Percentiles rank a stretch among this genome's conserved stretches.
These are phyloP conservation scores for Ochromonas danica DNA, from an alignment of 108 stramenopile species.

Conservation along the genomic window DNA sequence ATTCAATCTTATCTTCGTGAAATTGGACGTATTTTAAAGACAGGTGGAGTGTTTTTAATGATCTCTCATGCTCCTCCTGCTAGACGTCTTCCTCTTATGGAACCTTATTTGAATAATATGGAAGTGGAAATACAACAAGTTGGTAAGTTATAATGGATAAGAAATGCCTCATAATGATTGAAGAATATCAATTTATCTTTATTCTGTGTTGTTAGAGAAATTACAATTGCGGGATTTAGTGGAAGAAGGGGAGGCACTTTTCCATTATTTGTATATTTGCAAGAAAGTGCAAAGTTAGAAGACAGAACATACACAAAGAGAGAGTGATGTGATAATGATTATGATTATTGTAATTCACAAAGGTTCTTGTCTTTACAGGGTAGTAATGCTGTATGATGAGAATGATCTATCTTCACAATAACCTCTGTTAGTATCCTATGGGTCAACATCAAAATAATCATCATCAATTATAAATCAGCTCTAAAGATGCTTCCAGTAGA, in stretches of 20 bases:
- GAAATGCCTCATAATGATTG: background rate
- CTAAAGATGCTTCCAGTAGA: slow-evolving; percentile 26
- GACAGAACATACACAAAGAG: too few relatives aligned
- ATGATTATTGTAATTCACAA: too few relatives aligned
- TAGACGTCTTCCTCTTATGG: background rate
- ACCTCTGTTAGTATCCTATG: too few relatives aligned
- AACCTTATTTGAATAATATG: background rate
- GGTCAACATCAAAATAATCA: too few relatives aligned
- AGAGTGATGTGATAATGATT: too few relatives aligned
- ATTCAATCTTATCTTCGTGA: background rate
- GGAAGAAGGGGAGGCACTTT: slow-evolving; percentile 4
- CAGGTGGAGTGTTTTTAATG: background rate
- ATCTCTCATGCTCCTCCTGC: slow-evolving; percentile 30
- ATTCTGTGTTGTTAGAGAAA: slow-evolving; percentile 9
- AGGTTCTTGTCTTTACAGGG: too few relatives aligned
- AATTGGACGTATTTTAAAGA: slow-evolving; percentile 4
- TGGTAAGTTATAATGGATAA: slow-evolving; percentile 24
- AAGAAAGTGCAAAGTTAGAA: background rate
- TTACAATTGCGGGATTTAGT: background rate
- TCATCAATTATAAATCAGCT: slow-evolving; percentile 20
- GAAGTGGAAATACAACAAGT: slow-evolving; percentile 18
- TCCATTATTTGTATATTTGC: slow-evolving; percentile 20
- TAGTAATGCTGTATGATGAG: too few relatives aligned
- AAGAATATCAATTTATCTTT: background rate
- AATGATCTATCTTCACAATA: too few relatives aligned